Percentiles rank a stretch among this genome's conserved stretches.
phyloP scores from a whole-genome alignment of 176 grass and related monocot genomes.

The barley (Hordeum vulgare) region DNA sequence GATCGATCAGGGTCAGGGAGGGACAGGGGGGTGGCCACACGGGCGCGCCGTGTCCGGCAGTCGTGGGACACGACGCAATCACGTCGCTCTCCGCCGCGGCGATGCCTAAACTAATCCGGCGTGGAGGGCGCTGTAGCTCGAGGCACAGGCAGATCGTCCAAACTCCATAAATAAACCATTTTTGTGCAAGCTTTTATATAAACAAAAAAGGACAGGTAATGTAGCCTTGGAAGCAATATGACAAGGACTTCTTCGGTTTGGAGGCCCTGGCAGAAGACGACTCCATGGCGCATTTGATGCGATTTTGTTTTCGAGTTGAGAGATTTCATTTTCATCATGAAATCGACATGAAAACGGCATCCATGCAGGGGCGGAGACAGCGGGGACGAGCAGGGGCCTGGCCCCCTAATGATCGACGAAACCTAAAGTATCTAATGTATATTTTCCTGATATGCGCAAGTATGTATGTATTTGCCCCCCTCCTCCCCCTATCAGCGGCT shows the following conservation, averaged over 20 bases:
- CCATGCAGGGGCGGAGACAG: too few species aligned
- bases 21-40: slow-evolving; percentile 37
- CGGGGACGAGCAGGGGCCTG: too few species aligned
- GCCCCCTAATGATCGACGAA: too few species aligned
- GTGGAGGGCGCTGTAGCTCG: slow-evolving; percentile 20
- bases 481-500: too few species aligned
- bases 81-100: slow-evolving; percentile 43
- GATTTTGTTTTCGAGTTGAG: too few species aligned
- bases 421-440: too few species aligned
- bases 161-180: not conserved
- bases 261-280: not conserved
- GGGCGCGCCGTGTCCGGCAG: slow-evolving; percentile 37
- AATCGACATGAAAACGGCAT: too few species aligned
- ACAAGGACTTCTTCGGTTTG: not conserved
- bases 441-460: too few species aligned
- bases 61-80: slow-evolving; percentile 70
- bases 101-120: not conserved
- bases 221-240: not conserved
- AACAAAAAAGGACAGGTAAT: not conserved
- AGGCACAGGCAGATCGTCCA: slow-evolving; percentile 46
- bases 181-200: too few species aligned
- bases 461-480: too few species aligned
- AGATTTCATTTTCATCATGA: too few species aligned
- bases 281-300: too few species aligned
- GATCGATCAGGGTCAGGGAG: not conserved